Evolutionary conservation across 2,329 filamentous ascomycete genomes (phyloP).

Genomic region (Hypoxylon sp.): DNA sequence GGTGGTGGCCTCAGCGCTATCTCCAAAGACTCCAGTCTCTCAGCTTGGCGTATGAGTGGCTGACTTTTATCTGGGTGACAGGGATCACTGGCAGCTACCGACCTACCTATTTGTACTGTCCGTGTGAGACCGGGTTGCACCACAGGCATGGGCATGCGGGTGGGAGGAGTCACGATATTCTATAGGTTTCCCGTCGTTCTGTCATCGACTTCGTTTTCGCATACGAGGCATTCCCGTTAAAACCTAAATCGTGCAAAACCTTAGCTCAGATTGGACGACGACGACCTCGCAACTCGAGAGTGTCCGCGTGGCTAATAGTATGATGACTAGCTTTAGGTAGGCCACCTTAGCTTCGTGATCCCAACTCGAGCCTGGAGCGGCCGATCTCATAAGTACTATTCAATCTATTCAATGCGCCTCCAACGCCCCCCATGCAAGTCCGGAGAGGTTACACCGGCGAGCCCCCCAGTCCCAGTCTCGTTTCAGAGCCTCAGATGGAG

Average conservation of each 20-base stretch:
- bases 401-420: conserved; percentile 22
- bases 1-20: conserved; percentile 42
- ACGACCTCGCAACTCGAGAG: conserved; percentile 16
- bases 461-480: conserved; percentile 23
- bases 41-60: conserved; percentile 37
- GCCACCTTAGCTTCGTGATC: conserved; percentile 34
- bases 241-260: conserved; percentile 39
- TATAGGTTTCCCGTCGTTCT: conserved; percentile 13
- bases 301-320: conserved; percentile 13
- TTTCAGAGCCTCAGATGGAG: conserved; percentile 41
- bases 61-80: conserved; percentile 37
- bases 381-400: conserved; percentile 27
- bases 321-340: conserved; percentile 4
- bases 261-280: conserved; percentile 21
- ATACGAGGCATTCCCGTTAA: conserved; percentile 31
- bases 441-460: conserved; percentile 33
- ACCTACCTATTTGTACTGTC: conserved; percentile 35
- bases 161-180: conserved; percentile 18
- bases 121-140: conserved; percentile 13
- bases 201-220: conserved; percentile 36
- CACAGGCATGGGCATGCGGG: conserved; percentile 7
- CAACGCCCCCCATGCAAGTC: conserved; percentile 25
- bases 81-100: conserved; percentile 41
- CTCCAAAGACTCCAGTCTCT: conserved; percentile 29
- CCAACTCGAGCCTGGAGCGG: conserved; percentile 29